Evolutionary conservation across 2,329 filamentous ascomycete genomes (phyloP).

Genomic region (Pseudogymnoascus sp.): DNA sequence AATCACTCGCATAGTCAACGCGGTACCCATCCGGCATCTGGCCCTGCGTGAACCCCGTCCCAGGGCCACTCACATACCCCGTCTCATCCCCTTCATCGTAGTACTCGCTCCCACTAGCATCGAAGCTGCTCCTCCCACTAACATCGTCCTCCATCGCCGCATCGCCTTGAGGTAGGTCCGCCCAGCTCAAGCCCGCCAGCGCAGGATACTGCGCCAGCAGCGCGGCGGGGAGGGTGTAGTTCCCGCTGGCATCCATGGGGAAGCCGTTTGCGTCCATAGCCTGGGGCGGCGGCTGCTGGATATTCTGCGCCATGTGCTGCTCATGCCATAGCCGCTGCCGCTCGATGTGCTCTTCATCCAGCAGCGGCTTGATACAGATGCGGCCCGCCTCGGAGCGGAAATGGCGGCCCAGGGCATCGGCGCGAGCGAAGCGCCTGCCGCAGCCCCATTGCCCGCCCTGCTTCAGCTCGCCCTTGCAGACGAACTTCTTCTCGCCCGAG

Average conservation of each 20-base stretch:
- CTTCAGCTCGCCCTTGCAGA: constrained; percentile 87
- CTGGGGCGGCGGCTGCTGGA: constrained; percentile 52
- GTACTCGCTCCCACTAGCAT: constrained; percentile 62
- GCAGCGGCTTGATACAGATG: constrained; percentile 92
- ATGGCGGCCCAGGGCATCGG: constrained; percentile 87
- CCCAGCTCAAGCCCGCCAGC: constrained; percentile 85
- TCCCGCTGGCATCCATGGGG: constrained; percentile 47
- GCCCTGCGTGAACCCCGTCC: constrained; percentile 21
- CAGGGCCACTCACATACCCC: constrained; percentile 50
- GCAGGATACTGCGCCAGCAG: constrained; percentile 88
- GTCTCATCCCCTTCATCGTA: constrained; percentile 67
- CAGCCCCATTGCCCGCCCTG: constrained; percentile 84
- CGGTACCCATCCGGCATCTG: constrained; percentile 26
- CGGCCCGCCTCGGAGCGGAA: constrained; percentile 93
- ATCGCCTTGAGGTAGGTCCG: constrained; percentile 56
- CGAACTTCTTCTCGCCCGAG: constrained; percentile 96
- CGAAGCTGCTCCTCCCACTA: constrained; percentile 75
- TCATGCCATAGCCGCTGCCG: constrained; percentile 69
- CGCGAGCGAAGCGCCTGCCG: constrained; percentile 83
- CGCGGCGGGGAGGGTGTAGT: constrained; percentile 73
- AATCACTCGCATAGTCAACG: constrained; percentile 27
- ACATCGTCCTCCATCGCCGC: constrained; percentile 63
- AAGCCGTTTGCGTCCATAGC: constrained; percentile 54
- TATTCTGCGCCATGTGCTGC: constrained; percentile 58
- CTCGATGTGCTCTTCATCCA: constrained; percentile 87